These are phyloP conservation scores for Fennellomyces sp. DNA, from an alignment of 371 early-diverging fungal genomes.

Conservation along the genomic window DNA sequence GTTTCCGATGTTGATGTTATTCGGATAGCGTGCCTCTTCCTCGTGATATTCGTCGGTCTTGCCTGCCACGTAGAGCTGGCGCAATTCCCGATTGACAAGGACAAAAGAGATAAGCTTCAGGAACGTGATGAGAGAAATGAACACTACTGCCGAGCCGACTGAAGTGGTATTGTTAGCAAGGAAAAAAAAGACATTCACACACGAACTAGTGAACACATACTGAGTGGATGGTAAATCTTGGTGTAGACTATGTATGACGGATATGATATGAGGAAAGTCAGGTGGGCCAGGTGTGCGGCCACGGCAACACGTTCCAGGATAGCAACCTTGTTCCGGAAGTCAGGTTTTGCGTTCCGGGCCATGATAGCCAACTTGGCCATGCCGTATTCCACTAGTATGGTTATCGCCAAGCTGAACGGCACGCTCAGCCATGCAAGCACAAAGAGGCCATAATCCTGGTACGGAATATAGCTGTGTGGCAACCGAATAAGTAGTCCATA, in stretches of 20 bases:
- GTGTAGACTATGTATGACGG: slow-evolving; percentile 74
- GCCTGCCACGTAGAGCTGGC: slow-evolving; percentile 42
- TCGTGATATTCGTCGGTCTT: slow-evolving; percentile 39
- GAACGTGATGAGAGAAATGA: slow-evolving; percentile 65
- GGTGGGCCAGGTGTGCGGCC: slow-evolving; percentile 56
- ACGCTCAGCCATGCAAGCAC: slow-evolving; percentile 55
- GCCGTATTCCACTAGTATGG: slow-evolving; percentile 60
- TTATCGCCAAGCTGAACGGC: slow-evolving; percentile 52
- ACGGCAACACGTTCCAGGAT: slow-evolving; percentile 35
- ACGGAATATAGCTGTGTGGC: slow-evolving; percentile 60
- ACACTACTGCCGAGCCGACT: slow-evolving; percentile 65
- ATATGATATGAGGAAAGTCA: slow-evolving; percentile 56
- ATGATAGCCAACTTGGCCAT: slow-evolving; percentile 36
- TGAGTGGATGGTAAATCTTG: slow-evolving; percentile 73
- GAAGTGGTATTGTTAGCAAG: background rate
- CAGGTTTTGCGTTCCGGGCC: slow-evolving; percentile 37
- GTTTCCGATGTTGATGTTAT: slow-evolving; percentile 72
- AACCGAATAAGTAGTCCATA: slow-evolving; percentile 82
- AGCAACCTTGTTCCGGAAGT: slow-evolving; percentile 36
- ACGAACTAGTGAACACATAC: slow-evolving; percentile 20
- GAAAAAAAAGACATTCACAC: background rate
- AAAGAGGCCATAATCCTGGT: slow-evolving; percentile 58
- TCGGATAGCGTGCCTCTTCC: slow-evolving; percentile 68
- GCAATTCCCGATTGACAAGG: slow-evolving; percentile 72
- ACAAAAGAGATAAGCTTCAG: slow-evolving; percentile 84